Evolutionary conservation across 768 basidiomycete genomes (phyloP), one percentile per base, ranked within the genome.

Genomic region (Rhodotorula babjevae): DNA sequence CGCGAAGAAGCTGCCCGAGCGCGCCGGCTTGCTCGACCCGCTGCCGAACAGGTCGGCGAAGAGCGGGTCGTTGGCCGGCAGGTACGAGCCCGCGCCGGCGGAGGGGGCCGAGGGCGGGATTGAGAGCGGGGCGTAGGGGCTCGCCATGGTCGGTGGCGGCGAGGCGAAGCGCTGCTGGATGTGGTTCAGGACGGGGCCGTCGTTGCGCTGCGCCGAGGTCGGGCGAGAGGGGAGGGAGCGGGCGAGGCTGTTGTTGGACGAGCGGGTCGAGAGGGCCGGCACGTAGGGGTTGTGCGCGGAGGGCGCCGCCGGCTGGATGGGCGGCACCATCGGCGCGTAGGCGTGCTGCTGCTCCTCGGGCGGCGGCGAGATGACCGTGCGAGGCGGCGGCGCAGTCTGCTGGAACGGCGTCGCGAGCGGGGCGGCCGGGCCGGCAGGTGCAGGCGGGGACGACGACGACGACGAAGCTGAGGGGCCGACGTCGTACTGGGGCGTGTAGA

Each of bases 131-230:
- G 60, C 52, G 63, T 72, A 72, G 21, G 71, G 67, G 53, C 67
- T 72, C 10, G 58, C 8, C 31, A 49, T 52, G 14, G 57, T 3
- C 4, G 71, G 71, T 2, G 71, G 71, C 0, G 71, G 71, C 14
- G 71, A 72, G 29, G 67, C 71, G 63, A 72, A 72, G 3, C 71
- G 61, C 53, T 72, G 71, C 61, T 72, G 71, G 49, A 72, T 72
- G 63, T 72, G 71, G 52, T 72, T 72, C 31, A 68, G 42, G 44
- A 72, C 49, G 14, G 67, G 71, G 16, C 71, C 71, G 44, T 72
- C 58, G 33, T 72, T 50, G n/a, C 63, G 64, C 42, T 23, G 19
- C 27, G 64, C 44, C 63, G 63, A 56, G 50, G n/a, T 23, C 3
- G 60, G 60, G 42, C 60, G 42, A 11, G 18, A 11, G 16, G 42